Conservation (phyloP, 345 rosid genomes). For the Raphanus raphanistrum region DNA sequence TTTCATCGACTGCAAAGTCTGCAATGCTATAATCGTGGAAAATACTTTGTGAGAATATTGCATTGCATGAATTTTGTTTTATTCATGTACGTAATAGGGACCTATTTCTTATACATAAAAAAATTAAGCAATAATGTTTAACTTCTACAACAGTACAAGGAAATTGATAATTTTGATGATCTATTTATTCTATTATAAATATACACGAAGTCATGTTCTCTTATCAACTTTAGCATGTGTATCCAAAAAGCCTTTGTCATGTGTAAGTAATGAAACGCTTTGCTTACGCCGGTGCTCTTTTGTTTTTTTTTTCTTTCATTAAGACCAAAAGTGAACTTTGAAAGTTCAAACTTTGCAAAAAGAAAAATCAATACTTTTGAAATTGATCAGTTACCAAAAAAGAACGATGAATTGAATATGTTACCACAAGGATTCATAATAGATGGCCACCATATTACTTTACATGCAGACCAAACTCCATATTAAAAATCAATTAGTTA, state of each 20-base stretch:
- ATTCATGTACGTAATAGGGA: neutral
- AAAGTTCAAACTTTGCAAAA: neutral
- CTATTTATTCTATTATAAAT: neutral
- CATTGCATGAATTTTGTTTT: neutral
- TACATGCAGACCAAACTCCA: neutral
- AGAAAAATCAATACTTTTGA: neutral
- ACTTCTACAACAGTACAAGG: neutral
- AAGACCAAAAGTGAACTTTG: neutral
- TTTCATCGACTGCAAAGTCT: neutral
- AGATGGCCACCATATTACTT: neutral
- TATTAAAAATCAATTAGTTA: neutral
- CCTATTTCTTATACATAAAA: neutral
- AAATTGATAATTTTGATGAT: neutral
- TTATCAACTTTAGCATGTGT: slow-evolving; percentile 12
- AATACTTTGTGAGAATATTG: neutral
- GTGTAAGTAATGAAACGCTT: neutral
- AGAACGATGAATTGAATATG: neutral
- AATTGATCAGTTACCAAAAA: neutral
- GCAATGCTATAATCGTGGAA: neutral
- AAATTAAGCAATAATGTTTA: neutral
- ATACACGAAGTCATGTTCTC: neutral
- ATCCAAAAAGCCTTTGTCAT: neutral
- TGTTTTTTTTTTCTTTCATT: neutral
- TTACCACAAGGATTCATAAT: neutral
- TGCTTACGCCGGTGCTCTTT: neutral